A percentile compares a stretch with the other conserved stretches of the same genome.
These are phyloP conservation scores for Pythium monospermum DNA, from an alignment of 352 stramenopile genomes.

Conservation along the genomic window DNA sequence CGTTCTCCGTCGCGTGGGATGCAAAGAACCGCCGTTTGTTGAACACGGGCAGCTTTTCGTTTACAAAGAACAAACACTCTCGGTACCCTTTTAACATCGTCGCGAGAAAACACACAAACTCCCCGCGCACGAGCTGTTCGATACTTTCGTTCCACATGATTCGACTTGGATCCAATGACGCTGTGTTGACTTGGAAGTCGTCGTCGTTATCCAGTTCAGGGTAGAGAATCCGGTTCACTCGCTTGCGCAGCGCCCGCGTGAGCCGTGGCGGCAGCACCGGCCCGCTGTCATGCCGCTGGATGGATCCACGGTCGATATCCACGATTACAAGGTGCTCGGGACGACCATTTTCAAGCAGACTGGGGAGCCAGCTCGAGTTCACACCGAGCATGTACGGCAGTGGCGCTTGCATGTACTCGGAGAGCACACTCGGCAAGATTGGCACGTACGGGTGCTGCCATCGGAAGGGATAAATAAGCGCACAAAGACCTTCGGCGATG, in stretches of 20 bases:
- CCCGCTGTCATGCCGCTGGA: conserved; percentile 51
- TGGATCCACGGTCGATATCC: conserved; percentile 64
- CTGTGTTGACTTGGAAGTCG: background rate
- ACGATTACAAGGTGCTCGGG: conserved; percentile 82
- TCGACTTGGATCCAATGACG: background rate
- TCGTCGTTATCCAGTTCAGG: conserved; percentile 24
- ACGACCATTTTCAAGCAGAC: conserved; percentile 56
- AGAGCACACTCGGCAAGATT: conserved; percentile 72
- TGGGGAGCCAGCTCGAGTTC: conserved; percentile 62
- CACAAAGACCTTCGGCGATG: conserved; percentile 65
- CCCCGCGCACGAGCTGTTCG: conserved; percentile 62
- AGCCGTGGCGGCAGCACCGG: conserved; percentile 56
- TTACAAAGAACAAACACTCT: conserved; percentile 84
- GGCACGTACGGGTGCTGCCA: conserved; percentile 86
- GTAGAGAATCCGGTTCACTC: conserved; percentile 52
- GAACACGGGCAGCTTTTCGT: conserved; percentile 83
- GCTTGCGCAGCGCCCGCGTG: conserved; percentile 35
- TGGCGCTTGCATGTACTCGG: conserved; percentile 79
- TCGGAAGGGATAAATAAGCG: conserved; percentile 80
- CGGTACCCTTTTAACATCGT: conserved; percentile 71
- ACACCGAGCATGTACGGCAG: conserved; percentile 81
- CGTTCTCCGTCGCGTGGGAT: conserved; percentile 44
- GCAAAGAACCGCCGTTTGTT: conserved; percentile 82
- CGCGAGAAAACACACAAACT: conserved; percentile 72
- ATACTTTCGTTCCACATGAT: conserved; percentile 29